Evolutionary conservation across 1,284 basidiomycete species (phyloP).

Genomic region (Omphalotus olearius): DNA sequence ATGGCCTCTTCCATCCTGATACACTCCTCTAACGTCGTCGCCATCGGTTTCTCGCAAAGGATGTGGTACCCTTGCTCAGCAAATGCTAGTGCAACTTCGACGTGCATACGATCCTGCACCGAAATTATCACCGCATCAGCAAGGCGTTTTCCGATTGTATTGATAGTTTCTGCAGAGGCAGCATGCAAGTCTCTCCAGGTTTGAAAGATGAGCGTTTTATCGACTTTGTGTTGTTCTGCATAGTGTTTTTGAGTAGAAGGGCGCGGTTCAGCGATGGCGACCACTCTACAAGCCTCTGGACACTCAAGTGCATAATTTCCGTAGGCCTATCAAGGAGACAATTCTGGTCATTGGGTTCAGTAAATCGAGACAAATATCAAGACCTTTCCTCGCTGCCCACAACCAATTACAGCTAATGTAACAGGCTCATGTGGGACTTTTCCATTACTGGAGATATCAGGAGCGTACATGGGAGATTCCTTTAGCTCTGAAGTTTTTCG

Average conservation of each 20-base stretch:
- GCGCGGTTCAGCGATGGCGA: slow-evolving; percentile 81
- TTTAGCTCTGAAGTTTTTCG: slow-evolving; percentile 27
- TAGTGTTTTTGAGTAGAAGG: slow-evolving; percentile 58
- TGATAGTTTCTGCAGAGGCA: slow-evolving; percentile 63
- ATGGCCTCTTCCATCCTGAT: slow-evolving; percentile 71
- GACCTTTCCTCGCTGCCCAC: slow-evolving; percentile 77
- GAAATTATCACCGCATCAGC: slow-evolving; percentile 79
- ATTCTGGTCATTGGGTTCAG: neutral
- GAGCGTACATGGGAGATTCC: slow-evolving; percentile 16
- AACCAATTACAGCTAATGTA: slow-evolving; percentile 63
- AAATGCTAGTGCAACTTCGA: slow-evolving; percentile 69
- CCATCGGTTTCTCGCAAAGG: slow-evolving; percentile 89
- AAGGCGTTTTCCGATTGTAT: slow-evolving; percentile 57
- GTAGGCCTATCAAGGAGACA: slow-evolving; percentile 48
- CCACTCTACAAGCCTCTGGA: slow-evolving; percentile 67
- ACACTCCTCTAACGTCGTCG: slow-evolving; percentile 69
- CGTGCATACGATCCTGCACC: slow-evolving; percentile 77
- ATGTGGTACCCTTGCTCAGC: slow-evolving; percentile 81
- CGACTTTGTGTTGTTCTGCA: slow-evolving; percentile 51
- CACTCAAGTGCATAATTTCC: slow-evolving; percentile 55
- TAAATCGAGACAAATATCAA: slow-evolving; percentile 12
- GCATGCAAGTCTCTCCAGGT: slow-evolving; percentile 70
- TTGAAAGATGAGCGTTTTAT: slow-evolving; percentile 61
- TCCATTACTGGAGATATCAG: slow-evolving; percentile 11
- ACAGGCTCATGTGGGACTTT: slow-evolving; percentile 29